Conservation (phyloP, 805 yeast genomes). For the Helenozyma rhizophorensis region DNA sequence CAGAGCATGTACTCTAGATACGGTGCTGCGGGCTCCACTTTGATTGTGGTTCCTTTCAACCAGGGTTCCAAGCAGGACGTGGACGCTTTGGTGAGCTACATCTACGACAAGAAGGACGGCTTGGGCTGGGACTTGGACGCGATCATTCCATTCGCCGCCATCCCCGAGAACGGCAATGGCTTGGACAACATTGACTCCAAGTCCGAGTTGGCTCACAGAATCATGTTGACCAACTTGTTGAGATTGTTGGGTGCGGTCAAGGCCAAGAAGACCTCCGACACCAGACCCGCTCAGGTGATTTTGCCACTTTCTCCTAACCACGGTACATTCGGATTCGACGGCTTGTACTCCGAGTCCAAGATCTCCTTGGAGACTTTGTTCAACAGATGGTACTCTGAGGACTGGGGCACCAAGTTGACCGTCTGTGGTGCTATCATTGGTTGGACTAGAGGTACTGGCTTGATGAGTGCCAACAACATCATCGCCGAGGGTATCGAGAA, state of each 20-base stretch:
- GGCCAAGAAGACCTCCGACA: constrained; percentile 76
- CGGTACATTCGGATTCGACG: constrained; percentile 98
- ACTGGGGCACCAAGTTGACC: constrained; percentile 92
- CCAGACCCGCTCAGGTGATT: constrained; percentile 97
- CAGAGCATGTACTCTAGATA: constrained; percentile 88
- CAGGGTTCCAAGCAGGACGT: constrained; percentile 97
- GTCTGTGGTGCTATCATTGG: constrained; percentile 98
- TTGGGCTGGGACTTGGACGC: constrained; percentile 97
- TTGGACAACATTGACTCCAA: constrained; percentile 88
- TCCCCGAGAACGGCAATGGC: constrained; percentile 98
- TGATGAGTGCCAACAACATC: constrained; percentile 95
- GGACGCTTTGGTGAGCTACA: constrained; percentile 75
- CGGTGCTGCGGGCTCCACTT: constrained; percentile 89
- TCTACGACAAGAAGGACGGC: constrained; percentile 87
- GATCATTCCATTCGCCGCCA: constrained; percentile 96
- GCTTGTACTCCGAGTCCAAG: constrained; percentile 97
- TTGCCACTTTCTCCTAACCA: constrained; percentile 98
- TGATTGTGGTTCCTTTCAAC: constrained; percentile 97
- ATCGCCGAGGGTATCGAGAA: constrained; percentile 97
- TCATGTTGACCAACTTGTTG: constrained; percentile 93
- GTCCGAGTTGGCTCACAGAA: constrained; percentile 97
- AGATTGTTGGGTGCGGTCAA: constrained; percentile 90
- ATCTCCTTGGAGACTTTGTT: constrained; percentile 90
- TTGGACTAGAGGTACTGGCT: constrained; percentile 99
- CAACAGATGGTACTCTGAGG: constrained; percentile 98